Evolutionary conservation across 2,329 filamentous ascomycete species (phyloP), one percentile per base, ranked within the genome.

Genomic region (Paraphoma sp.): DNA sequence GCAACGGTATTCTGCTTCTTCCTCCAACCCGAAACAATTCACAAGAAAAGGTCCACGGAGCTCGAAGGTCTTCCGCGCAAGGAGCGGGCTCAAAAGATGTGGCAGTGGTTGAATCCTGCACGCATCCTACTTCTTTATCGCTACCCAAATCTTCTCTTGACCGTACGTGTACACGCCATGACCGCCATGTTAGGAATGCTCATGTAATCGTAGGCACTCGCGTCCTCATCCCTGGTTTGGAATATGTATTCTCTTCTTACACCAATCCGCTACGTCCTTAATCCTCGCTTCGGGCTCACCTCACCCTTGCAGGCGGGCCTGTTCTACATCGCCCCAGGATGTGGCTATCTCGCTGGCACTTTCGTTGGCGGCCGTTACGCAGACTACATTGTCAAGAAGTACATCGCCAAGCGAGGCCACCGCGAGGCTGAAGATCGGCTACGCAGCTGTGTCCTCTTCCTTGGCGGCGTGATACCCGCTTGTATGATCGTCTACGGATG

Each of bases 201-300:
- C 31, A 31, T 18, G n/a, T 7, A 36, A 23, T 16, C 7, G 36
- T 17, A 75, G 14, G 85, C 83, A 4, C 74, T 89, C 3, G 86
- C 86, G 2, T 87, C 84, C 45, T 84, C 83, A 0, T 82, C 84
- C 11, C 78, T 93, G 0, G 86, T 92, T 12, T 92, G 88, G 88
- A 92, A 93, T 73, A 91, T 92, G 80, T 91, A 91, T 73, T 83
- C 82, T 3, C 81, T 90, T 0, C 80, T 90, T 3, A 90, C 88
- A 0, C 86, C 86, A 0, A 90, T 92, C 53, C 87, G 89, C 17
- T 90, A 90, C 63, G 84, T 92, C 4, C 80, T 93, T 11, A 92
- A 92, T 65, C 89, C 90, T 0, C 86, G 90, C 18, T 92, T 93
- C 78, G 73, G 87, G 51, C 81, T 92, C 9, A 84, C 85, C 0